Base-by-base conservation (phyloP, 2,329 filamentous ascomycete species). In the Incumbomyces lentus region DNA sequence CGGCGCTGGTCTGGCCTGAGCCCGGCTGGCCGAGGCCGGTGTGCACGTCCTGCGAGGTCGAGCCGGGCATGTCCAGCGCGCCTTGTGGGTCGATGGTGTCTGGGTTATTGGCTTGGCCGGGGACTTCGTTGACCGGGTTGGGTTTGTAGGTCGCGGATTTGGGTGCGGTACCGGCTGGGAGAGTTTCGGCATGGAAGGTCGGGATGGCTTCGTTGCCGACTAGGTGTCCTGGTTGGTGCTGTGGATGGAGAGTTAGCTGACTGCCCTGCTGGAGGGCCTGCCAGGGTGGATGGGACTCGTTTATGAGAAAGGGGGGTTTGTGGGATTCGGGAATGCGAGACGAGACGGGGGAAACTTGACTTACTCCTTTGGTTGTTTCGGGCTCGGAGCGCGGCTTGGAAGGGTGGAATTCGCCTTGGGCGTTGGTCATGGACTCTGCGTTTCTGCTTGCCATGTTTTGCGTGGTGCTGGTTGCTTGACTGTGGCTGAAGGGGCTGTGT, bases 161-260 rank as follows among this genome's bases (percentile, higher is more conserved):
- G 1, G 83, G 83, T 0, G 83, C 82, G 2, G 76, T 75, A 49
- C 83, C 83, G 0, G 81, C 64, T 0, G 79, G 72, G 31, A 79
- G 64, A 1, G 71, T 73, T 60, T 86, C 54, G 18, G 76, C 74
- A 56, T 74, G 68, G 68, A 84, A 87, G 58, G 84, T 81, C 16
- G 78, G 78, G 11, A 64, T 79, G 54, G 78, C 76, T 52, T 70
- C 67, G 11, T 56, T 53, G 57, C 75, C 75, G 48, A 78, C 72
- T 50, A 76, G 72, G 55, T 72, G 68, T 44, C 82, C 82, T 2
- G 75, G 73, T 59, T 78, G 70, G 63, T 86, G 82, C 80, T 84
- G 54, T 6, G 30, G n/a, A 29, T n/a, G n/a, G n/a, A 44, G 48
- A 57, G 45, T 50, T 40, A 50, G 47, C 35, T n/a, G 18, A 10